Evolutionary conservation across 2,329 filamentous ascomycete genomes (phyloP).

Genomic region (Botrytis byssoidea): DNA sequence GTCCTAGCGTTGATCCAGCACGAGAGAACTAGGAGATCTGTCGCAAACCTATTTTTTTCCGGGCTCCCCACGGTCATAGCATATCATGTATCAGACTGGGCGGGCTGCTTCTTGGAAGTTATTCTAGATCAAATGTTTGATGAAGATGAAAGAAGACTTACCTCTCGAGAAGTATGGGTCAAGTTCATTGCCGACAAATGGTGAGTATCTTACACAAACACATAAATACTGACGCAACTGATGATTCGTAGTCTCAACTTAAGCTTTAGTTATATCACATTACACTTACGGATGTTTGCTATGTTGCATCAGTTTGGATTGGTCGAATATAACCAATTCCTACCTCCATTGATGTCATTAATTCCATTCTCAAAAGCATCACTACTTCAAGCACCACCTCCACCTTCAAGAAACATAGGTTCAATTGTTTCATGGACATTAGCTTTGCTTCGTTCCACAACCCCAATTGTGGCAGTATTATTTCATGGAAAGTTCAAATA

Average conservation of each 20-base stretch:
- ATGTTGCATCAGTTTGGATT: slow-evolving; percentile 38
- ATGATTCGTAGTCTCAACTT: slow-evolving; percentile 33
- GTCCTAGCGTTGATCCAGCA: slow-evolving; percentile 33
- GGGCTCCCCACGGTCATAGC: slow-evolving; percentile 37
- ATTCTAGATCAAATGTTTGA: slow-evolving; percentile 30
- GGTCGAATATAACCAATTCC: slow-evolving; percentile 21
- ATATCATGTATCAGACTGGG: slow-evolving; percentile 35
- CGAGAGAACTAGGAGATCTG: slow-evolving; percentile 29
- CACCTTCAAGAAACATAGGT: slow-evolving; percentile 19
- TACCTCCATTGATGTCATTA: slow-evolving; percentile 11
- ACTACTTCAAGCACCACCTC: slow-evolving; percentile 30
- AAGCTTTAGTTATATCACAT: slow-evolving; percentile 30
- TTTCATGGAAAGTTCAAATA: slow-evolving; percentile 32
- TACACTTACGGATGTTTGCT: slow-evolving; percentile 38
- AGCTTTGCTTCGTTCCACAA: slow-evolving; percentile 25
- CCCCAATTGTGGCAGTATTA: slow-evolving; percentile 34
- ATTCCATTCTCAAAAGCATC: slow-evolving; percentile 36
- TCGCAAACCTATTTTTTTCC: slow-evolving; percentile 30
- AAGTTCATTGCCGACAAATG: slow-evolving; percentile 17
- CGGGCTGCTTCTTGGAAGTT: slow-evolving; percentile 28
- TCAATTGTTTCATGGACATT: slow-evolving; percentile 27
- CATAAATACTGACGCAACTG: not conserved
- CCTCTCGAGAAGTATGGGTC: slow-evolving; percentile 22
- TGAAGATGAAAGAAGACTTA: slow-evolving; percentile 26
- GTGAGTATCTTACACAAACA: slow-evolving; percentile 23